Percentiles rank a stretch among this genome's conserved stretches.
Evolutionary conservation across 2,329 filamentous ascomycete species (phyloP).

Genomic region (Lojkania enalia): DNA sequence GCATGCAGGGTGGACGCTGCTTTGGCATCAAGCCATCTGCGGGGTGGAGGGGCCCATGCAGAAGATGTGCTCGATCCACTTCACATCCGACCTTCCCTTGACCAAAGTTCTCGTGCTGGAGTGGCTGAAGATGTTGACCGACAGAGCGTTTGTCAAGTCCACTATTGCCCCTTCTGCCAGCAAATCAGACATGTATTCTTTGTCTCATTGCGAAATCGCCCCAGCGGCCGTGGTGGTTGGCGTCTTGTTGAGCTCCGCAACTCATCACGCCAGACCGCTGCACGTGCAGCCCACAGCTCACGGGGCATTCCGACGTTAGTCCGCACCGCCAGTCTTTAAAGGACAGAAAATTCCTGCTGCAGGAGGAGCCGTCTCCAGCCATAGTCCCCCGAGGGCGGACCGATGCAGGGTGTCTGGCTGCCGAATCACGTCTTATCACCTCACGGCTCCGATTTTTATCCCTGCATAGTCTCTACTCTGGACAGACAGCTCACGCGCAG

Average conservation of each 20-base stretch:
- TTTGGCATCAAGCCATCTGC: constrained; percentile 2
- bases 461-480: neutral
- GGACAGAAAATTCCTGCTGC: neutral
- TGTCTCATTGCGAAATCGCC: too few relatives aligned
- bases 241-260: too few relatives aligned
- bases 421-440: neutral
- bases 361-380: neutral
- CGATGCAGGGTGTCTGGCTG: constrained; percentile 1
- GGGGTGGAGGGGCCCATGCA: too few relatives aligned
- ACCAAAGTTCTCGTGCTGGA: too few relatives aligned
- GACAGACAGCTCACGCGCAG: too few relatives aligned
- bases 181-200: too few relatives aligned
- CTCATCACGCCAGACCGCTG: neutral
- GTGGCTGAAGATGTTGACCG: too few relatives aligned
- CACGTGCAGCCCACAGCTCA: constrained; percentile 4
- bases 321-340: neutral
- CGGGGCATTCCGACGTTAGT: constrained; percentile 1
- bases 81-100: too few relatives aligned
- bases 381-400: neutral
- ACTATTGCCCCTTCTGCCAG: too few relatives aligned
- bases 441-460: neutral
- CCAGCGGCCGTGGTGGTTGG: too few relatives aligned
- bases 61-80: too few relatives aligned
- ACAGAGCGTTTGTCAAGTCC: too few relatives aligned
- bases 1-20: neutral